A percentile compares a stretch with the other conserved stretches of the same genome.
These are phyloP conservation scores for Prunella vulgaris DNA, from an alignment of 257 asterid species.

Conservation along the genomic window DNA sequence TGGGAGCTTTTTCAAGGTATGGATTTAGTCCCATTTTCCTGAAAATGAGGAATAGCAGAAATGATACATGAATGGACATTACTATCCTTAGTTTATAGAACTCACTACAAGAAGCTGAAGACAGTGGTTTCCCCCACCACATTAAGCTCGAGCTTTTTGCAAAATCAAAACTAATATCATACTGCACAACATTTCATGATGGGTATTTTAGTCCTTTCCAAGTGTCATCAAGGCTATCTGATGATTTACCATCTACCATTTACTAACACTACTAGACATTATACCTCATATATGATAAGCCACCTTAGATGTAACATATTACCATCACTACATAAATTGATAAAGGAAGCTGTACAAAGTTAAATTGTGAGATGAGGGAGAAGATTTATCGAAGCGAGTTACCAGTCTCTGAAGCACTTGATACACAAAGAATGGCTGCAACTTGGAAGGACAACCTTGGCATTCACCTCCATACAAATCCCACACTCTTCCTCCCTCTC, in stretches of 20 bases:
- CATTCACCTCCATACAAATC: slow-evolving; percentile 77
- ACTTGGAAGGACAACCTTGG: slow-evolving; percentile 79
- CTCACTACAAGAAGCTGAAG: too few species aligned
- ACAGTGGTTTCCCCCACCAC: not conserved
- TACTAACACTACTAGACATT: not conserved
- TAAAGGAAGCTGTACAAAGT: too few species aligned
- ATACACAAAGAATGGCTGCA: slow-evolving; percentile 85
- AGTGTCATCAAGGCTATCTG: not conserved
- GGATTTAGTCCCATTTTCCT: too few species aligned
- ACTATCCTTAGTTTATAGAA: not conserved
- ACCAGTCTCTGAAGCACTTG: slow-evolving; percentile 79
- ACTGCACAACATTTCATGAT: not conserved
- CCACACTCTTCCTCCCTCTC: slow-evolving; percentile 98
- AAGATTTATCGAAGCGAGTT: not conserved
- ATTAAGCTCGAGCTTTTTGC: too few species aligned
- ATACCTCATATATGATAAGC: not conserved
- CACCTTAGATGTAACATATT: not conserved
- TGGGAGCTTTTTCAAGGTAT: too few species aligned
- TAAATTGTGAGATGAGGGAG: not conserved
- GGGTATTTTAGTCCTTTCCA: not conserved
- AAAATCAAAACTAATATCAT: not conserved
- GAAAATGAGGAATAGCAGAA: too few species aligned
- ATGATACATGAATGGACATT: not conserved
- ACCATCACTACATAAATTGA: not conserved
- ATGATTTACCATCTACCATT: not conserved